Evolutionary conservation across 257 asterid genomes (phyloP).

Genomic region (Nicotiana paniculata): DNA sequence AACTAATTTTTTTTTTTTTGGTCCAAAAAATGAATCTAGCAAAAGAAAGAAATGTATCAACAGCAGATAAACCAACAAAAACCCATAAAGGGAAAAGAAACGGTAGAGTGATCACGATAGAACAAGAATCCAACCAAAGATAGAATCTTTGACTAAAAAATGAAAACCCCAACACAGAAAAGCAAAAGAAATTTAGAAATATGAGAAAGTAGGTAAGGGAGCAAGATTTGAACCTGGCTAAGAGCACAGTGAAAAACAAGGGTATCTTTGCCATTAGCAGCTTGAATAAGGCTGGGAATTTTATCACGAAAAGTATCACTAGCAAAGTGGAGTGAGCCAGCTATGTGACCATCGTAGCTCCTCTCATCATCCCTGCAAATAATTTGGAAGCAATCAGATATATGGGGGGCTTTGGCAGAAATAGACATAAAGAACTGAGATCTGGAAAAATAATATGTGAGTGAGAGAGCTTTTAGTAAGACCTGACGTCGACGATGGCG

Average conservation of each 20-base stretch:
- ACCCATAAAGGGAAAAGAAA: too few relatives aligned
- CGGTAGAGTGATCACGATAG: neutral
- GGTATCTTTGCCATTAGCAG: constrained; percentile 78
- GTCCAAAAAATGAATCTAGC: neutral
- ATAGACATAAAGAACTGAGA: neutral
- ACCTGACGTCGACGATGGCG: constrained; percentile 89
- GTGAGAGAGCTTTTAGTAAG: neutral
- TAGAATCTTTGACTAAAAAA: neutral
- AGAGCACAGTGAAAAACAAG: constrained; percentile 96
- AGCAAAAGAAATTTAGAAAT: neutral
- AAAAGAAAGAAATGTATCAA: neutral
- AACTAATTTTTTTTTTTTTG: too few relatives aligned
- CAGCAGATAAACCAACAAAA: neutral
- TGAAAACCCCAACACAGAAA: neutral
- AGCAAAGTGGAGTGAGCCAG: constrained; percentile 85
- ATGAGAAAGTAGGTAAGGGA: neutral
- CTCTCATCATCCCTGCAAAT: constrained; percentile 76
- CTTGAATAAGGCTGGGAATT: constrained; percentile 58
- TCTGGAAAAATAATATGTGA: neutral
- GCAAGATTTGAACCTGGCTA: constrained; percentile 60
- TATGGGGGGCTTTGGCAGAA: neutral
- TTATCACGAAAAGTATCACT: constrained; percentile 68
- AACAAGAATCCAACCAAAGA: neutral
- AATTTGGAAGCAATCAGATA: neutral
- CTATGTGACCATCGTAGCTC: constrained; percentile 87